phyloP scores from a whole-genome alignment of 495 filamentous ascomycete species.

The Neurospora sp. region DNA sequence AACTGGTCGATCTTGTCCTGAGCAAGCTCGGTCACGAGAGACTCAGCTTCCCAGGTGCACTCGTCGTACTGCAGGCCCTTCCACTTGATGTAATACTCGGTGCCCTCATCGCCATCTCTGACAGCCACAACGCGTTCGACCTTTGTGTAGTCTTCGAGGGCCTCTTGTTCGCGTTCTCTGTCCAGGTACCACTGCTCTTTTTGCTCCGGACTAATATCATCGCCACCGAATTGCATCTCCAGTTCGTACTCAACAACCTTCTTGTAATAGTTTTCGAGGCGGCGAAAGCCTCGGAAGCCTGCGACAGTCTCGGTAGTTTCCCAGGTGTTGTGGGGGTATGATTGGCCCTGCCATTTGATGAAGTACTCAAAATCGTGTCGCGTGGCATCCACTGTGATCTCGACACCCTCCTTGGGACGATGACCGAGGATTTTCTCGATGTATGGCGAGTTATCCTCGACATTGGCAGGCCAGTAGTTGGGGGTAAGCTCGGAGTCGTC shows the following conservation, averaged over 20 bases:
- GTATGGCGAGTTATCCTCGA: constrained; percentile 62
- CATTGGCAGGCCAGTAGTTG: constrained; percentile 51
- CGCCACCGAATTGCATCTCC: constrained; percentile 55
- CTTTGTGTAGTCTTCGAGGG: constrained; percentile 72
- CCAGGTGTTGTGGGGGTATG: constrained; percentile 94
- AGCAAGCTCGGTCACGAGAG: constrained; percentile 62
- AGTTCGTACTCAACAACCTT: constrained; percentile 70
- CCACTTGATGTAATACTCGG: constrained; percentile 90
- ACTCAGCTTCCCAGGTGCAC: constrained; percentile 86
- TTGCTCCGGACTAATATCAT: constrained; percentile 68
- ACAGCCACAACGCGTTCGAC: constrained; percentile 86
- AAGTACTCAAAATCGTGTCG: constrained; percentile 86
- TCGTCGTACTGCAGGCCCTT: constrained; percentile 79
- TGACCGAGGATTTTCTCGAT: constrained; percentile 89
- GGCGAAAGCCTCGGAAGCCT: constrained; percentile 58
- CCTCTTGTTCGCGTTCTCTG: constrained; percentile 74
- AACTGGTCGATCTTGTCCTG: constrained; percentile 86
- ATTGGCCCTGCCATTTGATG: constrained; percentile 96
- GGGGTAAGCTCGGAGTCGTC: constrained; percentile 48
- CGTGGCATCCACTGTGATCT: constrained; percentile 43
- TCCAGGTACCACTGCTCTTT: constrained; percentile 86
- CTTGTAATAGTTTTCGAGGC: constrained; percentile 86
- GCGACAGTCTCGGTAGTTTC: constrained; percentile 60
- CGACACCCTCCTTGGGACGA: constrained; percentile 58
- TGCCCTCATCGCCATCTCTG: constrained; percentile 62